Evolutionary conservation across 2,329 filamentous ascomycete genomes (phyloP).

Genomic region (Claviceps fusiformis): DNA sequence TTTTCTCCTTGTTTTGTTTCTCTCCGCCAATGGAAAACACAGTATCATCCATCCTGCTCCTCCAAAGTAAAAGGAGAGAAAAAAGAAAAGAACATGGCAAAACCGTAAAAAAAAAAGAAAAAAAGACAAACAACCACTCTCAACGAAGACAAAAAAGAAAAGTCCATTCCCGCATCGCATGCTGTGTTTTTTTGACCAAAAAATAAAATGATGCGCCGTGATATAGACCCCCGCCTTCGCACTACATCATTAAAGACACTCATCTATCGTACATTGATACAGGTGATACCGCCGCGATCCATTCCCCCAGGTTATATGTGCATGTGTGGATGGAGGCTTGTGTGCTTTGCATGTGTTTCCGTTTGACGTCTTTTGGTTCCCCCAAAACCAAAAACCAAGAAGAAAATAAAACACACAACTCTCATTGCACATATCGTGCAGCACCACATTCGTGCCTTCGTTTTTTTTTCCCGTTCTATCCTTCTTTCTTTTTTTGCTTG

Average conservation of each 20-base stretch:
- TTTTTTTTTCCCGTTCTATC: neutral
- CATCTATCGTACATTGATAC: constrained; percentile 24
- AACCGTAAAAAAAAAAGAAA: neutral
- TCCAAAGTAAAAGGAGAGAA: neutral
- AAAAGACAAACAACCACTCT: neutral
- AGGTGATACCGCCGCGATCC: constrained; percentile 19
- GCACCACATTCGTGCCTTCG: constrained; percentile 9
- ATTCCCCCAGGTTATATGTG: neutral
- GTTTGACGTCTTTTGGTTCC: constrained; percentile 8
- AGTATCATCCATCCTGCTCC: neutral
- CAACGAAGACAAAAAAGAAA: neutral
- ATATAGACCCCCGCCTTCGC: constrained; percentile 5
- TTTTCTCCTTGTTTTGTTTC: neutral
- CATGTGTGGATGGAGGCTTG: neutral
- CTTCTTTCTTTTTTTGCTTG: neutral
- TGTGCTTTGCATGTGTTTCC: neutral
- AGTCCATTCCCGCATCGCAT: constrained; percentile 5
- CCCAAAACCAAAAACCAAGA: constrained; percentile 13
- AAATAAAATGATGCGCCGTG: constrained; percentile 9
- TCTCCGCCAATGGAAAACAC: neutral
- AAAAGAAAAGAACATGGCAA: neutral
- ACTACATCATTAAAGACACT: constrained; percentile 14
- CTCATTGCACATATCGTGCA: neutral
- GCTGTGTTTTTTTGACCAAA: constrained; percentile 5
- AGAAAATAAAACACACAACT: neutral